Conservation (phyloP, 768 basidiomycete genomes). For the Auriscalpium vulgare region DNA sequence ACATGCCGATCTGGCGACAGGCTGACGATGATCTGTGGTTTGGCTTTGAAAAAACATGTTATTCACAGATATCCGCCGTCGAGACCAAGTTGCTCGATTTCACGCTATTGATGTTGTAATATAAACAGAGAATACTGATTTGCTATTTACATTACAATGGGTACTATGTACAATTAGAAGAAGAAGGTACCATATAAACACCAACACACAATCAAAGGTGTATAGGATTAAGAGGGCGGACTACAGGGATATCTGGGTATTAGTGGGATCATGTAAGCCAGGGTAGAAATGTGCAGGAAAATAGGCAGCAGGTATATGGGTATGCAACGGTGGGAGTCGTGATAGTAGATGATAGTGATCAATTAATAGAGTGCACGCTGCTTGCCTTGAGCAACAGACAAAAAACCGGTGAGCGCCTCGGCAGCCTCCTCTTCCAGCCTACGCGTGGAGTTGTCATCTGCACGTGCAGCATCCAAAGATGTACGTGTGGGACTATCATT, state of each 20-base stretch:
- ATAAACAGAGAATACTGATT: background rate
- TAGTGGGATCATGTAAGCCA: background rate
- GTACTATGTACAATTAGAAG: background rate
- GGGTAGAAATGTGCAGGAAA: no score
- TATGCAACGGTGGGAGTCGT: background rate
- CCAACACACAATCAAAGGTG: background rate
- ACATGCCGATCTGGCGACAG: constrained; percentile 30
- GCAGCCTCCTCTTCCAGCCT: background rate
- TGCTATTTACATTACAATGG: background rate
- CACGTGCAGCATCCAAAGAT: no score
- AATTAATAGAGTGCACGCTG: background rate
- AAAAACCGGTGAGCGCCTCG: background rate
- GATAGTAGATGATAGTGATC: background rate
- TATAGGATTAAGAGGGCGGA: background rate
- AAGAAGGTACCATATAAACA: background rate
- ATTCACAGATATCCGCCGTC: constrained; percentile 19
- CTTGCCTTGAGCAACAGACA: background rate
- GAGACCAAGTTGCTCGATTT: constrained; percentile 2
- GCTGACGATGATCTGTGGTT: constrained; percentile 25
- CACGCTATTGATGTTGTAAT: background rate
- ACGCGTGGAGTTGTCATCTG: no score
- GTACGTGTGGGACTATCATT: no score
- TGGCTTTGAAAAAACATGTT: constrained; percentile 30
- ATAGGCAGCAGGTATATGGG: background rate
- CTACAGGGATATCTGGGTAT: background rate